These are phyloP conservation scores for Aspergillus aculeatinus DNA, from an alignment of 2,329 filamentous ascomycete genomes.

Conservation along the genomic window DNA sequence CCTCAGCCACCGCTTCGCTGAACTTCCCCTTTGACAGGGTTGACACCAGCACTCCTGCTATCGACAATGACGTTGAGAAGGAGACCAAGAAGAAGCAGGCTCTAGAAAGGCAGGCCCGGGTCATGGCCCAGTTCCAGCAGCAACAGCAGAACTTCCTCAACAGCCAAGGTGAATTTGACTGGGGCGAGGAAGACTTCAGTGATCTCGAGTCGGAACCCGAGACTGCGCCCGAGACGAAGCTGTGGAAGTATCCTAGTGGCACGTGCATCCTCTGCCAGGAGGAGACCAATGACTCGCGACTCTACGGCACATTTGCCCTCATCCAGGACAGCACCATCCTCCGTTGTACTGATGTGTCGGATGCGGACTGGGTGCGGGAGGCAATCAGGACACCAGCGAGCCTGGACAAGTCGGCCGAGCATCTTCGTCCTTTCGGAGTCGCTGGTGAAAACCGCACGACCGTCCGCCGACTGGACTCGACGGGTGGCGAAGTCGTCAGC, in stretches of 20 bases:
- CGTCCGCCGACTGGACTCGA: conserved; percentile 72
- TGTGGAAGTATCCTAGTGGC: conserved; percentile 87
- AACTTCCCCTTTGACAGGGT: conserved; percentile 72
- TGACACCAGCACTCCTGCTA: conserved; percentile 78
- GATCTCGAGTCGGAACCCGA: conserved; percentile 54
- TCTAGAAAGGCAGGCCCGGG: conserved; percentile 80
- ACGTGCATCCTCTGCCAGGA: conserved; percentile 97
- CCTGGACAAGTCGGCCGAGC: conserved; percentile 80
- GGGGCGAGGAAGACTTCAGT: conserved; percentile 79
- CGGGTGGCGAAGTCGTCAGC: conserved; percentile 67
- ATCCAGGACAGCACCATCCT: conserved; percentile 83
- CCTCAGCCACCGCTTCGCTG: conserved; percentile 60
- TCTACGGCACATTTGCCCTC: conserved; percentile 92
- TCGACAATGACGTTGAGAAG: conserved; percentile 57
- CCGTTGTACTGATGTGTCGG: conserved; percentile 78
- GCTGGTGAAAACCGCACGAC: conserved; percentile 79
- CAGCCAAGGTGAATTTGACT: conserved; percentile 82
- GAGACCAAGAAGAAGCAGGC: conserved; percentile 89
- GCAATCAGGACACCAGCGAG: conserved; percentile 73
- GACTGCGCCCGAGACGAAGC: conserved; percentile 63
- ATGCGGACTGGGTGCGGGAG: conserved; percentile 81
- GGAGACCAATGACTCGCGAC: conserved; percentile 80
- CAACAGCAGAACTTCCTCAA: conserved; percentile 95
- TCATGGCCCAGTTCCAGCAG: conserved; percentile 98
- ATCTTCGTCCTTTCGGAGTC: conserved; percentile 84